Evolutionary conservation across 2,329 filamentous ascomycete genomes (phyloP), one percentile per base, ranked within the genome.

Genomic region (Penicillium sclerotigenum): DNA sequence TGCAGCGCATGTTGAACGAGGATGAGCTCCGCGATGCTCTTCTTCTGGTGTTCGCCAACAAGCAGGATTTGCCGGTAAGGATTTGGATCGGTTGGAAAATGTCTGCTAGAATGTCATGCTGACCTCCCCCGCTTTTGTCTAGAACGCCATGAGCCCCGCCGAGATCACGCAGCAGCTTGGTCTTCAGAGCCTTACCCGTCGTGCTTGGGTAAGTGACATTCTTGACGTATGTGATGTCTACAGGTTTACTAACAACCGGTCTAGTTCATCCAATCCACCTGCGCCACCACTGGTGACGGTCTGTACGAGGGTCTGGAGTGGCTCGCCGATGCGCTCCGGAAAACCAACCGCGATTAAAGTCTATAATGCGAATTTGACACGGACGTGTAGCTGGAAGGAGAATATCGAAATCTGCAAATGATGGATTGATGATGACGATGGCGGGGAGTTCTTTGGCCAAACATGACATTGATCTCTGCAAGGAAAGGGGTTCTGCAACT

Each of bases 161-260:
- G 94, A 99, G 83, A 97, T 99, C 79, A 99, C 94, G 79, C 93
- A 99, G 83, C 97, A 97, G 87, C 91, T 99, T 79, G 94, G 94
- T 75, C 91, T 99, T 73, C 93, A 97, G 87, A 95, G 90, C 82
- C 84, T 99, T 85, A 91, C 91, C 85, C 91, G 96, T 83, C 92
- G 94, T 79, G 89, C 91, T 73, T 99, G 94, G 94, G 94, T 99
- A 92, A 77, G 91, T 81, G 63, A 42, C 33, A 33, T 31, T 13
- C 28, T 24, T 10, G 18, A 47, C 38, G 20, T 14, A 16, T 24
- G 22, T 20, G 11, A 7, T 37, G 3, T 31, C 7, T 31, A 49
- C 9, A n/a, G 6, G 3, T 18, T 65, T 11, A 54, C 68, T 73
- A 57, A 72, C 59, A 2, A 26, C 5, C 20, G 48, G 2, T 56